Evolutionary conservation across 345 rosid species (phyloP).

Genomic region (Gossypium mustelinum): DNA sequence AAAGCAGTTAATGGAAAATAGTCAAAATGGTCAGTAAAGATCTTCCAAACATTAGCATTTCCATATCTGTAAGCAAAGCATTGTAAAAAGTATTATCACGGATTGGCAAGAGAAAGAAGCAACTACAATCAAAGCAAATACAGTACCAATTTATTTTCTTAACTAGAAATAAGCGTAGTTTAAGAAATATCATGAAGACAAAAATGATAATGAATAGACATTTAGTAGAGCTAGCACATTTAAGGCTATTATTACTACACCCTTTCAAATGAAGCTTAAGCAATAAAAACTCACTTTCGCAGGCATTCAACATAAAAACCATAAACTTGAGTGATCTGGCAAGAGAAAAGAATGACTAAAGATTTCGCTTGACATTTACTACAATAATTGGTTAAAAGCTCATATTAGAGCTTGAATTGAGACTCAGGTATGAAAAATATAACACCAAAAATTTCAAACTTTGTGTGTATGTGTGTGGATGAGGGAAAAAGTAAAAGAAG

Average conservation of each 20-base stretch:
- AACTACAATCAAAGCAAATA: not conserved
- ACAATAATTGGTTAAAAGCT: not conserved
- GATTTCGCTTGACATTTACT: not conserved
- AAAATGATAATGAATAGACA: not conserved
- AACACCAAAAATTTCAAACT: not conserved
- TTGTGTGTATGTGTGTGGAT: not conserved
- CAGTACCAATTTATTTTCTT: not conserved
- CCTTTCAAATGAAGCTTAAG: not conserved
- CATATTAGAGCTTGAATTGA: not conserved
- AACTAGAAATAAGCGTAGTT: not conserved
- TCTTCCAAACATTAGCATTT: conserved; percentile 7
- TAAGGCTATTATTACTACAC: not conserved
- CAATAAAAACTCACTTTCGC: not conserved
- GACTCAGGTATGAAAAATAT: not conserved
- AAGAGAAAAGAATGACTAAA: not conserved
- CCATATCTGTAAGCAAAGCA: not conserved
- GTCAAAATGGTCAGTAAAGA: not conserved
- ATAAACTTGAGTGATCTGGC: conserved; percentile 3
- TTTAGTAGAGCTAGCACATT: not conserved
- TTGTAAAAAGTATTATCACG: not conserved
- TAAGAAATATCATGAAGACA: not conserved
- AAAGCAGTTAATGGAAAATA: conserved; percentile 4
- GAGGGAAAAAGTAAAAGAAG: not conserved
- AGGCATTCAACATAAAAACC: not conserved
- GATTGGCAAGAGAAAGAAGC: not conserved